A percentile compares a stretch with the other conserved stretches of the same genome.
These are phyloP conservation scores for Pythium periplocum DNA, from an alignment of 352 stramenopile genomes.

Conservation along the genomic window DNA sequence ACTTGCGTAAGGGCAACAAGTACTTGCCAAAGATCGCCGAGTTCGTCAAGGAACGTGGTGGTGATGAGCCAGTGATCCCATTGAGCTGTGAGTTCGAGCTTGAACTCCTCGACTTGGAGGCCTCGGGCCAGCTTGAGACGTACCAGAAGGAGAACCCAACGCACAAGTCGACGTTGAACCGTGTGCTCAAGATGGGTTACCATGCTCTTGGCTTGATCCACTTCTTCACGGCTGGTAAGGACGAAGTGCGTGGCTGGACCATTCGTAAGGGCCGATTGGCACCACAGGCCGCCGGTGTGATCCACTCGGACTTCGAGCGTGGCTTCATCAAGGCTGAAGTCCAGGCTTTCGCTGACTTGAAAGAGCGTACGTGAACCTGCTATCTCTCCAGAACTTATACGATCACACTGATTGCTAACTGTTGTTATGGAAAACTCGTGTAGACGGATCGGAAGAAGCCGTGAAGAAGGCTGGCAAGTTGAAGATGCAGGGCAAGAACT, in stretches of 20 bases:
- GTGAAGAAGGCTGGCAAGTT: conserved; percentile 89
- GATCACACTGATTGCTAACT: background rate
- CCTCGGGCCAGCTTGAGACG: conserved; percentile 37
- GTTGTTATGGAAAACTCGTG: conserved; percentile 1
- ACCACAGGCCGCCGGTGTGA: conserved; percentile 97
- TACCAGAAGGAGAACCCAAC: conserved; percentile 84
- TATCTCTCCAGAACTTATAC: no score
- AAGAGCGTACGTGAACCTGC: conserved; percentile 64
- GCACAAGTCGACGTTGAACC: conserved; percentile 91
- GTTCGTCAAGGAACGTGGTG: conserved; percentile 95
- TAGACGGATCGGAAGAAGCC: conserved; percentile 78
- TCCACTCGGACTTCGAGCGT: conserved; percentile 99
- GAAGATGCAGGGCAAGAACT: conserved; percentile 90
- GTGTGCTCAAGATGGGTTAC: conserved; percentile 98
- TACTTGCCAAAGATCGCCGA: conserved; percentile 96
- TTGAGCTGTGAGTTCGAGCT: conserved; percentile 99
- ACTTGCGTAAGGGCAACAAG: conserved; percentile 98
- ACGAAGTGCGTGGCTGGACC: conserved; percentile 99
- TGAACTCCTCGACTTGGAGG: conserved; percentile 84
- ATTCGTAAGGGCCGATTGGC: conserved; percentile 96
- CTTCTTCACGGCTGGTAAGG: conserved; percentile 98
- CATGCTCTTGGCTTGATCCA: conserved; percentile 97
- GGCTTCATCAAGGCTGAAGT: conserved; percentile 98
- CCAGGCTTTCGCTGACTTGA: conserved; percentile 83
- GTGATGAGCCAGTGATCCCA: conserved; percentile 95